Evolutionary conservation across 2,329 filamentous ascomycete species (phyloP), one percentile per base, ranked within the genome.

Genomic region (Pseudonectria buxi): DNA sequence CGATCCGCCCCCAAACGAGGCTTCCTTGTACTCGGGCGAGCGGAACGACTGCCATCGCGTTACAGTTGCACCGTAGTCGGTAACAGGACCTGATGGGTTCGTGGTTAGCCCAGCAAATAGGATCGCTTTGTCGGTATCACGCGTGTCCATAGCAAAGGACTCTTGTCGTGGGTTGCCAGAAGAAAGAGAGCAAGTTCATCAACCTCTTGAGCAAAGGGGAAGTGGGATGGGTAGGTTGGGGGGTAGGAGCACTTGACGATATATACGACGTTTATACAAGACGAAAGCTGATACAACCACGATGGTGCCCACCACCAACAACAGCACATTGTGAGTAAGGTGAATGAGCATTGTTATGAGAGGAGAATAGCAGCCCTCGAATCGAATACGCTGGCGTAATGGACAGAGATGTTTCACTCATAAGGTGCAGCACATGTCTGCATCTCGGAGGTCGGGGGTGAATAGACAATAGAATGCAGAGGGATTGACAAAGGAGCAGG

Each of bases 21-120:
- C 70, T 38, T 81, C 80, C 56, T 81, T 83, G 63, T 86, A 90
- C 48, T 80, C 80, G 18, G 62, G 59, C 7, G 53, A 75, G 37
- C 90, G 79, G 55, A 87, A 78, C 54, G 84, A 83, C 75, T 94
- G 86, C 86, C 87, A 98, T 62, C 94, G 86, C 34, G 85, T 81
- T 58, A 94, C 76, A 9, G 87, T 92, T 15, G 89, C 83, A 53
- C 87, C 84, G 72, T 95, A 95, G 62, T 95, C 89, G 29, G 89
- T 95, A 11, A 94, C 86, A 29, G 88, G 84, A 45, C 88, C 87
- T 94, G 43, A 34, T 22, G 32, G 37, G 36, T 35, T 11, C 33
- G 26, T 24, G 7, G 36, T 48, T 33, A 59, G 52, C 41, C 35
- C 27, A 27, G 35, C 26, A 33, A 44, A 41, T 22, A 36, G 36